phyloP scores from a whole-genome alignment of 495 filamentous ascomycete species.

The Aspergillus bridgeri region DNA sequence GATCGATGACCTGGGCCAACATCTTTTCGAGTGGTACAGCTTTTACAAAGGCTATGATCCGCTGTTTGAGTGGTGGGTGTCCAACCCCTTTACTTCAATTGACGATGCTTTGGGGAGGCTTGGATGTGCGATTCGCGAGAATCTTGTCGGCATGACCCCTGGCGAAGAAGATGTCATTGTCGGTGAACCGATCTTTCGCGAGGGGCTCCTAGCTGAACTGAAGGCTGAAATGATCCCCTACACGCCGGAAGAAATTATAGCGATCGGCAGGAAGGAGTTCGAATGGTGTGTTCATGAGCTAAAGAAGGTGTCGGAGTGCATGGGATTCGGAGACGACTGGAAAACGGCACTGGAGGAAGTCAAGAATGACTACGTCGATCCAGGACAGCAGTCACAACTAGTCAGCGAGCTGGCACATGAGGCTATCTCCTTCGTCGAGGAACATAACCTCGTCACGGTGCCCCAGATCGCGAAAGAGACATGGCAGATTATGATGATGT shows the following conservation, averaged over 20 bases:
- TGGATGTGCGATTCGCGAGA: background rate
- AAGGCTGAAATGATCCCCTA: background rate
- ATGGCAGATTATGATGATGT: conserved; percentile 52
- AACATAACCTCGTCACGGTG: conserved; percentile 49
- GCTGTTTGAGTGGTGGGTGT: background rate
- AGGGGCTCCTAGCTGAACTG: background rate
- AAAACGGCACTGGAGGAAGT: conserved; percentile 47
- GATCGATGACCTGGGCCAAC: background rate
- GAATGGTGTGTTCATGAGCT: conserved; percentile 7
- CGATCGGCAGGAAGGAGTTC: background rate
- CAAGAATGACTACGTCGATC: conserved; percentile 48
- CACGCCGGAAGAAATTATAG: background rate
- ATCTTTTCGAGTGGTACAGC: background rate
- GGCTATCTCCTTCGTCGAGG: background rate
- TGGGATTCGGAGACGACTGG: conserved; percentile 37
- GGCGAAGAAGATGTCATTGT: background rate
- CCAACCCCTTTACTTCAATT: background rate
- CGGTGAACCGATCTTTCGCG: background rate
- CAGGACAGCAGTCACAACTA: conserved; percentile 44
- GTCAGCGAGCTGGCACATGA: conserved; percentile 27
- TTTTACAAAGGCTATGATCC: background rate
- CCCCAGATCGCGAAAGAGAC: conserved; percentile 45
- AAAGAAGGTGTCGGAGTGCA: conserved; percentile 20
- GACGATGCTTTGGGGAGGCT: background rate
- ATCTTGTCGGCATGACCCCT: background rate